A percentile compares a stretch with the other conserved stretches of the same genome.
Evolutionary conservation across 1,284 basidiomycete species (phyloP).

Genomic region (Pyrrhoderma lamaoense): DNA sequence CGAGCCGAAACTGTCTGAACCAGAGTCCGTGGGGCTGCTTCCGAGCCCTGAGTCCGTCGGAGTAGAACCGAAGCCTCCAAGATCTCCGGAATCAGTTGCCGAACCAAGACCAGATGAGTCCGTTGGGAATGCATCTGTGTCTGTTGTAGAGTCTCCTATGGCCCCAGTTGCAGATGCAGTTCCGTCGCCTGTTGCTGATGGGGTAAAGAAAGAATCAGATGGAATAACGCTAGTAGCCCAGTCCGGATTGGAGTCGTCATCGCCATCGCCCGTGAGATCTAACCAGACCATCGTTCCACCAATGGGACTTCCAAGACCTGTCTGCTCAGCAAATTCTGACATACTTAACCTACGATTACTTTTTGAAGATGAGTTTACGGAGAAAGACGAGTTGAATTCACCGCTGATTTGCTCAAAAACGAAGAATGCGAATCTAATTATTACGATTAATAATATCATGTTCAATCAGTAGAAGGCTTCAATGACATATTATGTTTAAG

Average conservation of each 20-base stretch:
- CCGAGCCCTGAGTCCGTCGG: not conserved
- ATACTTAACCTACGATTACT: constrained; percentile 3
- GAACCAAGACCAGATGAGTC: not conserved
- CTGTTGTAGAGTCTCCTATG: not conserved
- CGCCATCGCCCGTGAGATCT: not conserved
- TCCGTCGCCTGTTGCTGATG: not conserved
- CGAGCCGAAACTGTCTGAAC: no score
- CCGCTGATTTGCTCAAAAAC: constrained; percentile 8
- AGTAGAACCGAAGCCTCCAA: not conserved
- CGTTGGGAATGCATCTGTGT: not conserved
- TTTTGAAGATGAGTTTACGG: not conserved
- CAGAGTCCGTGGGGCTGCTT: not conserved
- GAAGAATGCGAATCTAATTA: constrained; percentile 9
- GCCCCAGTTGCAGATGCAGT: not conserved
- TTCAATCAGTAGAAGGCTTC: not conserved
- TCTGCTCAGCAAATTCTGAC: constrained; percentile 7
- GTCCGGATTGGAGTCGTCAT: not conserved
- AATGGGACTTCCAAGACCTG: constrained; percentile 5
- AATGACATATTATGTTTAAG: not conserved
- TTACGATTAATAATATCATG: not conserved
- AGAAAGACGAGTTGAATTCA: not conserved
- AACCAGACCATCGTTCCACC: constrained; percentile 14
- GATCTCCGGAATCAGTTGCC: not conserved
- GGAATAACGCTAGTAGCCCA: not conserved
- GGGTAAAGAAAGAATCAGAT: not conserved